Base-by-base conservation (phyloP, 2,329 filamentous ascomycete genomes). In the Nemania sp. region DNA sequence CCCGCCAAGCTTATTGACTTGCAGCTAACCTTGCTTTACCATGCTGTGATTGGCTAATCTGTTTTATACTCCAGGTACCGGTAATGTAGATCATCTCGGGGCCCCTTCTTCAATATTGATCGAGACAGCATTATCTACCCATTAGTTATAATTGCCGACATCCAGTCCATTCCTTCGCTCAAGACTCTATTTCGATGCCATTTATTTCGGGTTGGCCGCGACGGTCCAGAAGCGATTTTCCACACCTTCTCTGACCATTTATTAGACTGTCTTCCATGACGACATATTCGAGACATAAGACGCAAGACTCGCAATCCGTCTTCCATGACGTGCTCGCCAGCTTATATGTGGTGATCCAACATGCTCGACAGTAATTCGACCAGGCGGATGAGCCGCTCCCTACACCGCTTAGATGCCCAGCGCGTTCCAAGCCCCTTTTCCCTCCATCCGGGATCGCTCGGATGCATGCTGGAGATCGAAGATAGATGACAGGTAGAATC, bases 291-390 rank as follows among this genome's bases (percentile, higher is more conserved):
- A 9, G 6, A 24, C 20, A 40, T 20, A 55, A 52, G 52, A 31
- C 52, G 55, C 51, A 24, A 57, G 44, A 45, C 22, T 41, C 43
- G 48, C 37, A 42, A 50, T 51, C 39, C 26, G 45, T 51, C 39
- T 20, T 34, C 20, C 41, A 60, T 60, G 57, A 55, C 57, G 57
- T 55, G 57, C 57, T 60, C 31, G 22, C 36, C 28, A 15, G 48
- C 50, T 44, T 49, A 45, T 42, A 60, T 60, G 50, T 54, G 33
- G 40, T 60, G 51, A 60, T 60, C 17, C 23, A 39, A 15, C 34
- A 31, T 46, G 3, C 44, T 39, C 47, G 47, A 47, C 36, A 23
- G 15, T 30, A 47, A 57, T 54, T 54, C 46, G 51, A 45, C 45
- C 37, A 54, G 23, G 24, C 11, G 22, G 37, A 48, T 24, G 46